Conservation (phyloP, 1,139 yeast species). For the Magnusiomyces tetraspermus region DNA sequence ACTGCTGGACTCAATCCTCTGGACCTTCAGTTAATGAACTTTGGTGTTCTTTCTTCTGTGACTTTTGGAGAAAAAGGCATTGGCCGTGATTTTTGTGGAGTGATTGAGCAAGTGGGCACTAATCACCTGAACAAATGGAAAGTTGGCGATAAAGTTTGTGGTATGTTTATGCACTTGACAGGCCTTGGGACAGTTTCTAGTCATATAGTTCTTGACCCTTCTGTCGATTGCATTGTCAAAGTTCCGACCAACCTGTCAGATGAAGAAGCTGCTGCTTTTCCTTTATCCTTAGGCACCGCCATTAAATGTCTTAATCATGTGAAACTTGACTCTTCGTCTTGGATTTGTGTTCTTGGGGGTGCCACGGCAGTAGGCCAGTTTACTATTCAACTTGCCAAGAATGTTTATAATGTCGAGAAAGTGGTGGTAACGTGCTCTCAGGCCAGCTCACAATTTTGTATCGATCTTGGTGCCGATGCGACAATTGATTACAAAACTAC, state of each 20-base stretch:
- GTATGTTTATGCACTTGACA: slow-evolving; percentile 36
- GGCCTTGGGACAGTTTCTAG: slow-evolving; percentile 47
- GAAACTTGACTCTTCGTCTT: slow-evolving; percentile 25
- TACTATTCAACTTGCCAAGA: slow-evolving; percentile 49
- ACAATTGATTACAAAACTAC: slow-evolving; percentile 49
- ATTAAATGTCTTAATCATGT: slow-evolving; percentile 35
- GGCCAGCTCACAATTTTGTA: slow-evolving; percentile 36
- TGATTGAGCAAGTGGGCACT: slow-evolving; percentile 49
- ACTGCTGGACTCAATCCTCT: slow-evolving; percentile 61
- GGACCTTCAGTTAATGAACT: slow-evolving; percentile 45
- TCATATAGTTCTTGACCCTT: slow-evolving; percentile 41
- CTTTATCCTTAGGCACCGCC: slow-evolving; percentile 53
- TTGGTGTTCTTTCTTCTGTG: slow-evolving; percentile 31
- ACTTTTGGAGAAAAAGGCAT: slow-evolving; percentile 43
- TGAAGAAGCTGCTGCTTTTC: slow-evolving; percentile 52
- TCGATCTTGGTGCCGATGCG: slow-evolving; percentile 43
- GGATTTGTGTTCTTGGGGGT: slow-evolving; percentile 59
- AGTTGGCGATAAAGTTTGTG: slow-evolving; percentile 60
- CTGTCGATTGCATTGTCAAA: slow-evolving; percentile 30
- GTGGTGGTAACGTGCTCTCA: slow-evolving; percentile 36
- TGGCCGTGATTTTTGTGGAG: slow-evolving; percentile 66
- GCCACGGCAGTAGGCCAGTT: slow-evolving; percentile 63
- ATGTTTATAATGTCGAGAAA: slow-evolving; percentile 35
- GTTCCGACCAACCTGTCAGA: slow-evolving; percentile 43
- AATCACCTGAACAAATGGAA: slow-evolving; percentile 33